Conservation (phyloP, 1,284 basidiomycete genomes). For the Ceratorhiza oryzae-sativae region DNA sequence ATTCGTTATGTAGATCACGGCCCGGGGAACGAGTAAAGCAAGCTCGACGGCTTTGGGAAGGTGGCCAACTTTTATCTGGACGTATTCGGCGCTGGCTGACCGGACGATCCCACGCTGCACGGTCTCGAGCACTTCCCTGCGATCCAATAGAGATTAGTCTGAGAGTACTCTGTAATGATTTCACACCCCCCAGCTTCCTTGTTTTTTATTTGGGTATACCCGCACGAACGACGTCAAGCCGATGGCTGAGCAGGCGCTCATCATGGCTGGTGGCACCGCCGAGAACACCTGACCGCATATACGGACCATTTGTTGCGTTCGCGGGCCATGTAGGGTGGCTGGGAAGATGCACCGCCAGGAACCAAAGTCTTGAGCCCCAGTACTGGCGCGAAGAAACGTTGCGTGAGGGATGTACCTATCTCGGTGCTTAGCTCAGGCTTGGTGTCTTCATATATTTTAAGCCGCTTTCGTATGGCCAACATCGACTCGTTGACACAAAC, state of each 20-base stretch:
- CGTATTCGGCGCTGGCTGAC: neutral
- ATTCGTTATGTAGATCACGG: neutral
- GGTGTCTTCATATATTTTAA: neutral
- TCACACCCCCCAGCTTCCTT: neutral
- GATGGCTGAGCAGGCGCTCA: neutral
- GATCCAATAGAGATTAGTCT: neutral
- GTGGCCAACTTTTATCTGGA: conserved; percentile 13
- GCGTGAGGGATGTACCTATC: neutral
- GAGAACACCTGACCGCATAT: neutral
- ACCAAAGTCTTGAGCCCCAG: neutral
- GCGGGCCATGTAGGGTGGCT: neutral
- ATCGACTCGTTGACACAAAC: too few species aligned
- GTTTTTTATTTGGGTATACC: neutral
- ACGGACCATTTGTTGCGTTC: neutral
- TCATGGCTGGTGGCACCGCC: neutral
- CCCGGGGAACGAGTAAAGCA: neutral
- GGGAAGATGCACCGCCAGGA: neutral
- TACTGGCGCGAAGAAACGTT: neutral
- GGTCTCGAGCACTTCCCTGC: neutral
- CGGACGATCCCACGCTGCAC: neutral
- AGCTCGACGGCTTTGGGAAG: neutral
- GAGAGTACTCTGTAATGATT: neutral
- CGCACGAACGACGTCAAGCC: neutral
- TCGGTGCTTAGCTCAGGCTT: neutral
- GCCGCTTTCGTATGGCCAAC: too few species aligned